phyloP scores from a whole-genome alignment of 257 asterid genomes.

The Fraxinus anomala region DNA sequence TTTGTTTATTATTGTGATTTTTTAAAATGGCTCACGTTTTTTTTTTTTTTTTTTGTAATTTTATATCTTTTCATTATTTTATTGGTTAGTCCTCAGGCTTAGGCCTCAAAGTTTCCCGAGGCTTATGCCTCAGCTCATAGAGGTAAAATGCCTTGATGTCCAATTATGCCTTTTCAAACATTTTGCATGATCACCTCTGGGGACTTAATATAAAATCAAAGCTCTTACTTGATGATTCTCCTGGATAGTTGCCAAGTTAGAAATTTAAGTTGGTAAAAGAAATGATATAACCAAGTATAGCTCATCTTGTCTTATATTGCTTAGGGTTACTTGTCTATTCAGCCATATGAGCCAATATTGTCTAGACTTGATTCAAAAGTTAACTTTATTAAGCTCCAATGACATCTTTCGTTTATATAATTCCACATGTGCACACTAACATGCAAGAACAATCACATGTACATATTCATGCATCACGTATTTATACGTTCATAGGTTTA shows the following conservation, averaged over 20 bases:
- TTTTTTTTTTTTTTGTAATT: not conserved
- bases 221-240: not conserved
- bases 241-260: not conserved
- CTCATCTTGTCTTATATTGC: not conserved
- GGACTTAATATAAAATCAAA: not conserved
- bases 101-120: not conserved
- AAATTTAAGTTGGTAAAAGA: not conserved
- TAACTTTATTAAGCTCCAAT: not conserved
- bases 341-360: not conserved
- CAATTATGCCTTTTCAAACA: not conserved
- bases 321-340: not conserved
- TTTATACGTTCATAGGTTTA: not conserved
- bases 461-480: not conserved
- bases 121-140: not conserved
- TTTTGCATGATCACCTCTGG: not conserved
- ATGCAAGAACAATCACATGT: not conserved
- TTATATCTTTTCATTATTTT: too few species aligned
- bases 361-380: not conserved
- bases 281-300: not conserved
- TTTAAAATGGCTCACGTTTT: not conserved
- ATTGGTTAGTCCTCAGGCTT: not conserved
- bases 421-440: not conserved
- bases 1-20: not conserved
- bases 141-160: not conserved
- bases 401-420: not conserved